These are phyloP conservation scores for Malassezia restricta DNA, from an alignment of 1,284 basidiomycete genomes.

Conservation along the genomic window DNA sequence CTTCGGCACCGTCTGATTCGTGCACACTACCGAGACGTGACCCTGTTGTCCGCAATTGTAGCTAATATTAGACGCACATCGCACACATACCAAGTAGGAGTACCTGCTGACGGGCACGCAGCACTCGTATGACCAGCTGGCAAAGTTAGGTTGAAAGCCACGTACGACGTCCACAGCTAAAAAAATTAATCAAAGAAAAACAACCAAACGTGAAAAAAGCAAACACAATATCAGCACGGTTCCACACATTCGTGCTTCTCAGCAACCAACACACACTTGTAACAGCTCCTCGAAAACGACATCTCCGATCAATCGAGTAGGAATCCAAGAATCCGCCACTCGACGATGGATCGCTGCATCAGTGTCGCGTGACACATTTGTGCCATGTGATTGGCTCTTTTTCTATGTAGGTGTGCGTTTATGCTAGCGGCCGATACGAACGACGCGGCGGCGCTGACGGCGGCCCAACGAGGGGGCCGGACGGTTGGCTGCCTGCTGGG, in stretches of 20 bases:
- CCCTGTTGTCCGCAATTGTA: conserved; percentile 40
- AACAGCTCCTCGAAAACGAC: conserved; percentile 16
- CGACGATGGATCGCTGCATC: neutral
- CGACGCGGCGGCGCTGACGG: conserved; percentile 36
- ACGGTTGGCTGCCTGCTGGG: conserved; percentile 23
- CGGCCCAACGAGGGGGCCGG: conserved; percentile 26
- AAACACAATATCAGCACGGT: conserved; percentile 5
- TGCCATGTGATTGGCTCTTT: conserved; percentile 3
- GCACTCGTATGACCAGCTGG: conserved; percentile 41
- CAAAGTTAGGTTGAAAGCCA: neutral
- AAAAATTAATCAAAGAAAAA: conserved; percentile 1
- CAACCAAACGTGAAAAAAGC: neutral
- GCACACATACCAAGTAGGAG: conserved; percentile 31
- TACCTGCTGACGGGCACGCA: conserved; percentile 37
- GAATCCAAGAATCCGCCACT: neutral
- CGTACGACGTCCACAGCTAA: conserved; percentile 18
- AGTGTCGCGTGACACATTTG: conserved; percentile 11
- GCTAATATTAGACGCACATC: conserved; percentile 1
- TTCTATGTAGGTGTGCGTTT: conserved; percentile 13
- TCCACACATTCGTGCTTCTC: neutral
- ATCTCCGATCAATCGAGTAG: neutral
- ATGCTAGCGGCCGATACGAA: conserved; percentile 34
- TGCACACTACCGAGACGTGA: conserved; percentile 36
- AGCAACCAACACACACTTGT: conserved; percentile 14
- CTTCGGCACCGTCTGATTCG: conserved; percentile 40